phyloP scores from a whole-genome alignment of 1,284 basidiomycete genomes.

The Rhodotorula sp. region DNA sequence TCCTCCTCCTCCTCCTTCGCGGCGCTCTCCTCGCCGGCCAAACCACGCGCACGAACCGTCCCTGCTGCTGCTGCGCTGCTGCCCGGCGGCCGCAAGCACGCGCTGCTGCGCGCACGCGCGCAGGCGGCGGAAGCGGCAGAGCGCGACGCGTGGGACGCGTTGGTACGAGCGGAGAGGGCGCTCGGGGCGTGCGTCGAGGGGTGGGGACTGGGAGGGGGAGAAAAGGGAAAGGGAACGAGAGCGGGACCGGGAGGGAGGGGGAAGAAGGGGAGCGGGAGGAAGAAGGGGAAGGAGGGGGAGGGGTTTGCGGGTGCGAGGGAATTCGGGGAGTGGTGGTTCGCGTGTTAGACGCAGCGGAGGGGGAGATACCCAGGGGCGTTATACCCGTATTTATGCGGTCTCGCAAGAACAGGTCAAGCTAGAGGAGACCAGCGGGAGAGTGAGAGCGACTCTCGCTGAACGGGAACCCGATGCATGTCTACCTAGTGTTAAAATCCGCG shows the following conservation, averaged over 20 bases:
- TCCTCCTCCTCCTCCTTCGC: neutral
- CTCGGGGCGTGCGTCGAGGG: slow-evolving; percentile 6
- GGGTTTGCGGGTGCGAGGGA: slow-evolving; percentile 10
- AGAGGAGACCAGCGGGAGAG: too few species aligned
- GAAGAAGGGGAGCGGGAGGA: neutral
- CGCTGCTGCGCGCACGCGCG: neutral
- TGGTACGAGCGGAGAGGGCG: slow-evolving; percentile 5
- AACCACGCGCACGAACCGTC: neutral
- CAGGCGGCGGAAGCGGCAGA: neutral
- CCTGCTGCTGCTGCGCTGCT: neutral
- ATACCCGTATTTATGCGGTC: too few species aligned
- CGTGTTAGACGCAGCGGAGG: neutral
- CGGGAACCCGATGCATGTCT: too few species aligned
- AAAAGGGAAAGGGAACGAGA: neutral
- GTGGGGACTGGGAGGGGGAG: neutral
- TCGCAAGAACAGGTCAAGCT: too few species aligned
- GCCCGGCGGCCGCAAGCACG: neutral
- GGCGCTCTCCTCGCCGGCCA: neutral
- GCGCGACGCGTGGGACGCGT: neutral
- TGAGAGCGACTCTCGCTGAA: too few species aligned
- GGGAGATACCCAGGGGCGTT: too few species aligned
- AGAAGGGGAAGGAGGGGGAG: neutral
- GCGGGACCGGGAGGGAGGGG: neutral
- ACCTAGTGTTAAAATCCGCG: too few species aligned
- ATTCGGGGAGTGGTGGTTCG: slow-evolving; percentile 24